A percentile compares a stretch with the other conserved stretches of the same genome.
phyloP scores from a whole-genome alignment of 2,329 filamentous ascomycete genomes.

The Eutypella sp. region DNA sequence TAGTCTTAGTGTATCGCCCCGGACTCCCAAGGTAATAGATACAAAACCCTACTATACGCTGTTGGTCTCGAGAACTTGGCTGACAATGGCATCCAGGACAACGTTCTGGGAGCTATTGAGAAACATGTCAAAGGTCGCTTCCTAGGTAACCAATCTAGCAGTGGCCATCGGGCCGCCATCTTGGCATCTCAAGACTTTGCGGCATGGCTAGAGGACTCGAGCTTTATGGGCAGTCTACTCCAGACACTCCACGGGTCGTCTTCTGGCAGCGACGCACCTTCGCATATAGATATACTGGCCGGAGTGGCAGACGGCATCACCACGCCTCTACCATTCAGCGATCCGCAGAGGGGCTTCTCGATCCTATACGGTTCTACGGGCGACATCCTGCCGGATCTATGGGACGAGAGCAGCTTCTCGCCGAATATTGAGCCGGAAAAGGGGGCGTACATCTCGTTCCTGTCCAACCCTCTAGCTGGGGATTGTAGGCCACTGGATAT shows the following conservation, averaged over 20 bases:
- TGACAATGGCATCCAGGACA: not conserved
- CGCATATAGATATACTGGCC: slow-evolving; percentile 40
- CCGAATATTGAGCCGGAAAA: slow-evolving; percentile 26
- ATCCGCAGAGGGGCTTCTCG: slow-evolving; percentile 42
- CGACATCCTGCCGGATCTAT: slow-evolving; percentile 41
- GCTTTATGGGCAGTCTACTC: slow-evolving; percentile 34
- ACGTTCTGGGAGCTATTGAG: not conserved
- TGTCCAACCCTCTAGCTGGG: slow-evolving; percentile 25
- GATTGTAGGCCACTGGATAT: slow-evolving; percentile 26
- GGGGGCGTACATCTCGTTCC: slow-evolving; percentile 38
- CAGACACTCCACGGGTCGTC: slow-evolving; percentile 12
- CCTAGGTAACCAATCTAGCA: not conserved
- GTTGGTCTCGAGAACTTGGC: too few species aligned
- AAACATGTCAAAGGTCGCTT: not conserved
- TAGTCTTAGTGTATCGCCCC: slow-evolving; percentile 14
- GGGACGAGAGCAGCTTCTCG: slow-evolving; percentile 28
- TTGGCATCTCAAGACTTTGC: slow-evolving; percentile 45
- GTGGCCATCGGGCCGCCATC: slow-evolving; percentile 40
- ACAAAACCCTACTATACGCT: too few species aligned
- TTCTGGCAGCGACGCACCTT: not conserved
- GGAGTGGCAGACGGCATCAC: slow-evolving; percentile 54
- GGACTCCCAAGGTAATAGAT: slow-evolving; percentile 18
- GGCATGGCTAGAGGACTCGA: slow-evolving; percentile 40
- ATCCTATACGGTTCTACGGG: slow-evolving; percentile 41
- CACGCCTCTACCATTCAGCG: slow-evolving; percentile 26